Percentiles rank a stretch among this genome's conserved stretches.
Evolutionary conservation across 169 alveolate species (phyloP).

Genomic region (Plasmodium reichenowi): DNA sequence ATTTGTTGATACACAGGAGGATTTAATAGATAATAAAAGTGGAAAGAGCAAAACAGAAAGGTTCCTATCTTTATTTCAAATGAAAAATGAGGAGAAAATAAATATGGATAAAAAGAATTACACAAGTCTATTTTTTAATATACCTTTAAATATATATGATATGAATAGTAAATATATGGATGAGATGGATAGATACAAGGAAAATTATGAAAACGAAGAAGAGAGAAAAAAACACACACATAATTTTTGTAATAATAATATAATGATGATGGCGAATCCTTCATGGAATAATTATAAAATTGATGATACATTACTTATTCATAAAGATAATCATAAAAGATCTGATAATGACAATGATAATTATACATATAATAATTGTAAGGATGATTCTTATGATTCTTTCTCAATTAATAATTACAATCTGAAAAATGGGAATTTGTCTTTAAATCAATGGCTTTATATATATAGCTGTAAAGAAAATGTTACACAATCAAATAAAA

Average conservation of each 20-base stretch:
- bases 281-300: not conserved
- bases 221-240: not conserved
- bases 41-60: not conserved
- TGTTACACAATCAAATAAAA: slow-evolving; percentile 7
- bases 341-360: not conserved
- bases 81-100: too few relatives aligned
- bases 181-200: not conserved
- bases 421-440: not conserved
- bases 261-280: not conserved
- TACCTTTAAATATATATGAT: slow-evolving; percentile 50
- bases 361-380: not conserved
- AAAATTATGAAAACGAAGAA: not conserved
- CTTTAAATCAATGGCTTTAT: slow-evolving; percentile 56
- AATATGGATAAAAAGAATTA: not conserved
- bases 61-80: not conserved
- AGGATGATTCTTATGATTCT: not conserved
- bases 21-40: not conserved
- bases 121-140: slow-evolving; percentile 28
- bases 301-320: not conserved
- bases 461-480: slow-evolving; percentile 17
- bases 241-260: not conserved
- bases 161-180: slow-evolving; percentile 3
- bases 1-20: slow-evolving; percentile 5
- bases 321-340: not conserved
- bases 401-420: not conserved